These are phyloP conservation scores for Syncephalastrum sp. DNA, from an alignment of 371 early-diverging fungal genomes.

Conservation along the genomic window DNA sequence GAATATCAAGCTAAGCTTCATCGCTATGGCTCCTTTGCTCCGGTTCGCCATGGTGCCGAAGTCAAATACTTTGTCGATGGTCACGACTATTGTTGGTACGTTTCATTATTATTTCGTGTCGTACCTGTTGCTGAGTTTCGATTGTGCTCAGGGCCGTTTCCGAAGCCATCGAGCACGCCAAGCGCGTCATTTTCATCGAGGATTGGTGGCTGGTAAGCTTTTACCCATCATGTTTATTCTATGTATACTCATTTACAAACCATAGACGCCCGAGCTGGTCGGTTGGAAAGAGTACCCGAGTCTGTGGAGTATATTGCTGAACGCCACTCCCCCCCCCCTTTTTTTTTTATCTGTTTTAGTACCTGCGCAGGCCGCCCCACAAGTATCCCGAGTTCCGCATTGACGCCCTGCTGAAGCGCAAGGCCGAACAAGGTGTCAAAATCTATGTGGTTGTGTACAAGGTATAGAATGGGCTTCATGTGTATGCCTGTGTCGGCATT, in stretches of 20 bases:
- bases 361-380: conserved; percentile 74
- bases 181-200: conserved; percentile 75
- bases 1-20: conserved; percentile 44
- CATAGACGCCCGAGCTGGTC: conserved; percentile 50
- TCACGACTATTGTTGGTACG: conserved; percentile 74
- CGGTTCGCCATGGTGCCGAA: conserved; percentile 65
- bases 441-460: conserved; percentile 91
- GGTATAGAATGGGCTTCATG: conserved; percentile 13
- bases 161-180: conserved; percentile 76
- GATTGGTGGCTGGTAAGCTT: conserved; percentile 89
- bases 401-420: conserved; percentile 77
- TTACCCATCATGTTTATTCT: no score
- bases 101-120: background rate
- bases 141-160: conserved; percentile 55
- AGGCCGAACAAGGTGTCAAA: conserved; percentile 87
- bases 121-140: background rate
- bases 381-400: conserved; percentile 75
- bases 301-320: background rate
- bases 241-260: conserved; percentile 3
- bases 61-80: conserved; percentile 85
- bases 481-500: background rate
- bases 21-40: conserved; percentile 79
- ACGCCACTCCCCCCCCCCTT: background rate
- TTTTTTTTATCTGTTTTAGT: conserved; percentile 33
- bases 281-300: background rate